phyloP scores from a whole-genome alignment of 441 rosid species.

The Theobroma grandiflorum region DNA sequence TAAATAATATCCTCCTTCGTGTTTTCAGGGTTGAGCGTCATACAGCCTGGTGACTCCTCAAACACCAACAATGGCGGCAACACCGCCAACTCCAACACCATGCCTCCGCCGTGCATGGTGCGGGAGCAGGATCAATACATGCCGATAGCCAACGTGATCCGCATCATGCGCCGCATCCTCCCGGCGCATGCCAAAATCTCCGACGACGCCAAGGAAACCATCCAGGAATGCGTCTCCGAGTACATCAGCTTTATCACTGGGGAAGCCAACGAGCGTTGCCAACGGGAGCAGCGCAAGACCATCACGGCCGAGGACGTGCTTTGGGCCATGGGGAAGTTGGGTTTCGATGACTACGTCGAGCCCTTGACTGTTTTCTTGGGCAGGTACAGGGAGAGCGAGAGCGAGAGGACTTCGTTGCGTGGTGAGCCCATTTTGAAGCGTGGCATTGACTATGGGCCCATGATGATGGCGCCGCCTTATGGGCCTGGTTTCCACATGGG shows the following conservation, averaged over 20 bases:
- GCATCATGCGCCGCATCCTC: conserved; percentile 78
- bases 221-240: conserved; percentile 96
- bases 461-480: conserved; percentile 8
- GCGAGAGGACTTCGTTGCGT: conserved; percentile 41
- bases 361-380: conserved; percentile 58
- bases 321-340: conserved; percentile 87
- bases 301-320: conserved; percentile 84
- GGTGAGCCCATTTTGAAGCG: conserved; percentile 43
- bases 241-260: conserved; percentile 90
- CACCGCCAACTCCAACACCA: neutral
- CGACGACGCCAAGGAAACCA: conserved; percentile 85
- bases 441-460: conserved; percentile 25
- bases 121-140: conserved; percentile 83
- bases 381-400: conserved; percentile 68
- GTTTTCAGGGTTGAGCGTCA: conserved; percentile 10
- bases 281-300: conserved; percentile 89
- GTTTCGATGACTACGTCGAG: conserved; percentile 77
- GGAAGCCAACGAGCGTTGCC: conserved; percentile 92
- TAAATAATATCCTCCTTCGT: neutral
- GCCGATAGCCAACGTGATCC: conserved; percentile 86
- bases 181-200: conserved; percentile 84
- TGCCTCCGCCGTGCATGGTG: conserved; percentile 35
- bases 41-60: neutral
- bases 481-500: conserved; percentile 24
- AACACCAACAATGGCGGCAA: conserved; percentile 17